Conservation (phyloP, 2,329 filamentous ascomycete genomes). For the Amphichorda felina region DNA sequence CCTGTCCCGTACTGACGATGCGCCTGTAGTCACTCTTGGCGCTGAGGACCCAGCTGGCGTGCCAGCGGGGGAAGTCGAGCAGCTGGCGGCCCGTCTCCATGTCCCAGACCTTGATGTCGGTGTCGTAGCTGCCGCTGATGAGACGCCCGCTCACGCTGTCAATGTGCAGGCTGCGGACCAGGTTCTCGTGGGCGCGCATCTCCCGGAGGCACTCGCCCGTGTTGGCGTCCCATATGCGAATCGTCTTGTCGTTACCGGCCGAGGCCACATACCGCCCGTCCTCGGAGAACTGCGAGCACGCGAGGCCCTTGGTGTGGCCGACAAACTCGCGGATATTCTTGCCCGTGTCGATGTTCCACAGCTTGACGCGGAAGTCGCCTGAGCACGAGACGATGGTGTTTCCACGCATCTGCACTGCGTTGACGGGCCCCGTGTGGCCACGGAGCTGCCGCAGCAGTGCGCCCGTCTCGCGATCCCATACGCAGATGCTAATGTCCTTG, state of each 20-base stretch:
- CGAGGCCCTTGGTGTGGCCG: constrained; percentile 84
- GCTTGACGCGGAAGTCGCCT: constrained; percentile 83
- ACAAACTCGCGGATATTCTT: constrained; percentile 82
- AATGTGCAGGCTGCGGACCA: constrained; percentile 84
- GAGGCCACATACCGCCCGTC: constrained; percentile 90
- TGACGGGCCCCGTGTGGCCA: constrained; percentile 86
- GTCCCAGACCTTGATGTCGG: constrained; percentile 90
- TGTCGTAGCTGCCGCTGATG: constrained; percentile 87
- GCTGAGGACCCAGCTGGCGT: constrained; percentile 90
- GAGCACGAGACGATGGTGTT: constrained; percentile 89
- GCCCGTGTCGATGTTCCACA: constrained; percentile 90
- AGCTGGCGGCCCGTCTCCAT: constrained; percentile 68
- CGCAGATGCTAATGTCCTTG: constrained; percentile 87
- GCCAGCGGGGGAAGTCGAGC: constrained; percentile 87
- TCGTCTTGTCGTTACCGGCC: constrained; percentile 89
- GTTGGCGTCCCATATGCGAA: constrained; percentile 91
- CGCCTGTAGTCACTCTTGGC: constrained; percentile 93
- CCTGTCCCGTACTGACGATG: constrained; percentile 90
- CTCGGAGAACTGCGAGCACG: constrained; percentile 91
- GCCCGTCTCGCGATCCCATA: constrained; percentile 82
- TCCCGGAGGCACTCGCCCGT: constrained; percentile 75
- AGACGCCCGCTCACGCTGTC: constrained; percentile 79
- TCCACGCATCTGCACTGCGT: constrained; percentile 88
- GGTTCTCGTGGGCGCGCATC: constrained; percentile 69
- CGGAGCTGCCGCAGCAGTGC: constrained; percentile 64